Evolutionary conservation across 352 stramenopile species (phyloP).

Genomic region (Elongisporangium prolatum): DNA sequence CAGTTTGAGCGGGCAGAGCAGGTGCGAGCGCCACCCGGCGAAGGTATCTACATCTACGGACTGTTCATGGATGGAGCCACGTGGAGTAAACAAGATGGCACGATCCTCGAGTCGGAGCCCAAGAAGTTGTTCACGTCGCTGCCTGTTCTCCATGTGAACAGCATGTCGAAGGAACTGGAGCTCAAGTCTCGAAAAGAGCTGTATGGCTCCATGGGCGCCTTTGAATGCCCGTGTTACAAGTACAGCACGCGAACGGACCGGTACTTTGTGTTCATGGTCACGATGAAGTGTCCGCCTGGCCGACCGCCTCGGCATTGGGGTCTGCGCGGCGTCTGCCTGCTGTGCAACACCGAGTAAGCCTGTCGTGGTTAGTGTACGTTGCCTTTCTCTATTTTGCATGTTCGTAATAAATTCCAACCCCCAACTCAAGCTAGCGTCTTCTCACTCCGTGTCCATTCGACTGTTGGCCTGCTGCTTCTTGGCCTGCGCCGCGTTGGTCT

Average conservation of each 20-base stretch:
- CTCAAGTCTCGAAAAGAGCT: constrained; percentile 90
- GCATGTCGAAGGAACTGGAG: constrained; percentile 92
- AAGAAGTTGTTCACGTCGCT: constrained; percentile 97
- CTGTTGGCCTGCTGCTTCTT: constrained; percentile 15
- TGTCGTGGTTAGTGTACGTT: not conserved
- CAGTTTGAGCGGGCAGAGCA: constrained; percentile 92
- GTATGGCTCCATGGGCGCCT: constrained; percentile 89
- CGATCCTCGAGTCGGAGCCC: constrained; percentile 94
- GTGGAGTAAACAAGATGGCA: constrained; percentile 92
- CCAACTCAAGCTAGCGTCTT: not conserved
- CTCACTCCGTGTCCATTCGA: constrained; percentile 44
- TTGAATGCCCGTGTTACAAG: constrained; percentile 97
- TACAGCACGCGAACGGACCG: constrained; percentile 93
- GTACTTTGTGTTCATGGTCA: constrained; percentile 97
- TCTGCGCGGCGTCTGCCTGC: constrained; percentile 89
- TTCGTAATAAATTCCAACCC: not conserved
- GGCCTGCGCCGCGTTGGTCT: constrained; percentile 21
- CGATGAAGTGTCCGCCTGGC: constrained; percentile 85
- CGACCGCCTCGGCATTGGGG: constrained; percentile 93
- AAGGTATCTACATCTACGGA: constrained; percentile 98
- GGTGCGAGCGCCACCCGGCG: constrained; percentile 74
- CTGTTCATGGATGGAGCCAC: constrained; percentile 96
- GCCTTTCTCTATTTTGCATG: constrained; percentile 5
- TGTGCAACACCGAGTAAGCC: constrained; percentile 92
- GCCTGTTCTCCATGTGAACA: constrained; percentile 95